phyloP scores from a whole-genome alignment of 108 stramenopile genomes.

The Seminavis robusta region DNA sequence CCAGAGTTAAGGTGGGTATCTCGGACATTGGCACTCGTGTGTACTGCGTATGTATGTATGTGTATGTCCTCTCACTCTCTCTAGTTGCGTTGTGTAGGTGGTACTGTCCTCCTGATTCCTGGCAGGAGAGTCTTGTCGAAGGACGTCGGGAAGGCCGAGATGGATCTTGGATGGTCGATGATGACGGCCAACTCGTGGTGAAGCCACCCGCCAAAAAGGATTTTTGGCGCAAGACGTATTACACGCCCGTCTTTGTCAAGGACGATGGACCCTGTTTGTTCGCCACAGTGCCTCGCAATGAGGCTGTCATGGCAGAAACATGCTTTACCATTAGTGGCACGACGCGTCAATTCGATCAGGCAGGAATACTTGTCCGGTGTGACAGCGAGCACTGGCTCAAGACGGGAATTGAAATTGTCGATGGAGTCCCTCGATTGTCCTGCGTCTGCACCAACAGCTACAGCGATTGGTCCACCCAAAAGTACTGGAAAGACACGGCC shows the following conservation, averaged over 20 bases:
- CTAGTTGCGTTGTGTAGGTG: too few relatives aligned
- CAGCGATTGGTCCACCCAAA: slow-evolving; percentile 35
- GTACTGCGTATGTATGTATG: too few relatives aligned
- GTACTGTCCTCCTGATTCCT: slow-evolving; percentile 15
- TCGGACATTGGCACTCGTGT: too few relatives aligned
- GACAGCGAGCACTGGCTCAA: slow-evolving; percentile 28
- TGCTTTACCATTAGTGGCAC: slow-evolving; percentile 17
- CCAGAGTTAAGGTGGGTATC: too few relatives aligned
- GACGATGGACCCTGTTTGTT: slow-evolving; percentile 19
- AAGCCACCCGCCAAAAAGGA: slow-evolving; percentile 51
- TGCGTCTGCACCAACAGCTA: slow-evolving; percentile 37
- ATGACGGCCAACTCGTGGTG: too few relatives aligned
- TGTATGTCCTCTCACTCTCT: too few relatives aligned
- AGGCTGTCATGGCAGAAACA: slow-evolving; percentile 10
- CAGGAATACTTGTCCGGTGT: slow-evolving; percentile 24
- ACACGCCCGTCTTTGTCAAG: slow-evolving; percentile 63
- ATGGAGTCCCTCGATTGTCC: slow-evolving; percentile 25
- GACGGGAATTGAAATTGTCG: slow-evolving; percentile 28
- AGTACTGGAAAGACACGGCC: slow-evolving; percentile 3
- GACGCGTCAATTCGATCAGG: slow-evolving; percentile 38
- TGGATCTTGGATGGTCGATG: slow-evolving; percentile 15
- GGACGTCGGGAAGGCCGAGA: background rate
- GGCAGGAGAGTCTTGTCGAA: slow-evolving; percentile 5
- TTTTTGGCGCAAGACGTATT: slow-evolving; percentile 56
- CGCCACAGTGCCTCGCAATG: too few relatives aligned